Evolutionary conservation across 805 yeast species (phyloP).

Genomic region (Yarrowia sp.): DNA sequence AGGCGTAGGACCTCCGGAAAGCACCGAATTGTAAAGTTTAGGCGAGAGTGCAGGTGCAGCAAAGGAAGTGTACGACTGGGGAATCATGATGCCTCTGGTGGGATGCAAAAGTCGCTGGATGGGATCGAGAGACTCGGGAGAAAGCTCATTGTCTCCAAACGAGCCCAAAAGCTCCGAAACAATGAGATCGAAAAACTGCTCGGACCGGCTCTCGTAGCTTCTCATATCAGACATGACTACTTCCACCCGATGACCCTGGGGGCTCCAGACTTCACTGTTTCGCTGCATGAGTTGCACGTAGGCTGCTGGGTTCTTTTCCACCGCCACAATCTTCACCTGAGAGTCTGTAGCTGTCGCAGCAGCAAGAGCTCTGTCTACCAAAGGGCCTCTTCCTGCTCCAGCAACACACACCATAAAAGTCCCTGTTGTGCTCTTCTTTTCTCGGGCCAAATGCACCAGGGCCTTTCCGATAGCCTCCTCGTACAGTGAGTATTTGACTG

Average conservation of each 20-base stretch:
- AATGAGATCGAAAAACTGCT: conserved; percentile 49
- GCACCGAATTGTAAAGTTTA: conserved; percentile 40
- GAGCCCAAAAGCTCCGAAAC: conserved; percentile 85
- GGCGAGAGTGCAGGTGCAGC: conserved; percentile 69
- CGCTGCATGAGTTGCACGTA: conserved; percentile 46
- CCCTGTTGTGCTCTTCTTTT: background rate
- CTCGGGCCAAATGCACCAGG: background rate
- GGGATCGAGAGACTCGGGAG: conserved; percentile 71
- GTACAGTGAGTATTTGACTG: conserved; percentile 64
- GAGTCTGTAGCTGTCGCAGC: conserved; percentile 40
- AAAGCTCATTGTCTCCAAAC: conserved; percentile 86
- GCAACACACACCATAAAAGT: conserved; percentile 49
- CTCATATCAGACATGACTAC: conserved; percentile 61
- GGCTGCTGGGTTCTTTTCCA: conserved; percentile 72
- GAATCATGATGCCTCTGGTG: conserved; percentile 54
- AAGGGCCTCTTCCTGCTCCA: conserved; percentile 89
- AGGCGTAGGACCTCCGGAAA: conserved; percentile 6
- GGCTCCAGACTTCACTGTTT: conserved; percentile 53
- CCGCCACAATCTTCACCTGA: conserved; percentile 46
- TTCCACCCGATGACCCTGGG: conserved; percentile 40
- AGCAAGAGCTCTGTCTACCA: conserved; percentile 53
- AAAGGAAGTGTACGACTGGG: conserved; percentile 54
- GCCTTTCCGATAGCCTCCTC: conserved; percentile 58
- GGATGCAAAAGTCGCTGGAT: conserved; percentile 43
- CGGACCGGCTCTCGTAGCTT: conserved; percentile 42